These are phyloP conservation scores for Geotrichum bryndzae DNA, from an alignment of 1,139 yeast genomes.

Conservation along the genomic window DNA sequence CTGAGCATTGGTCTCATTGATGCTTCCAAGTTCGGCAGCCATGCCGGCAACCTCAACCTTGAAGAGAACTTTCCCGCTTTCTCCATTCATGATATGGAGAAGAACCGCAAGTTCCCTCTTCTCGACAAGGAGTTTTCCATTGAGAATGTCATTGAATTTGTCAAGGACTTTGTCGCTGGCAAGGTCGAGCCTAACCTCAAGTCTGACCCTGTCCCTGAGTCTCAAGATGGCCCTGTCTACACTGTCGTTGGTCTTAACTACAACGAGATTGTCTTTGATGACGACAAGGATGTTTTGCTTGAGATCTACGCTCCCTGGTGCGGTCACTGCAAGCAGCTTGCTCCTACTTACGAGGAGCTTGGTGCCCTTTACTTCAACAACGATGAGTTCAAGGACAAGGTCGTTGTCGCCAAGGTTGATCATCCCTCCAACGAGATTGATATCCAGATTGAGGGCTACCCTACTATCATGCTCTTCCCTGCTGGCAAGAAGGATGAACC, in stretches of 20 bases:
- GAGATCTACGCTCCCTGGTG: slow-evolving; percentile 99
- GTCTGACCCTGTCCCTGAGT: slow-evolving; percentile 82
- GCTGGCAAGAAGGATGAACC: slow-evolving; percentile 82
- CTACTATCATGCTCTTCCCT: slow-evolving; percentile 87
- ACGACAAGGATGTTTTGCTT: slow-evolving; percentile 77
- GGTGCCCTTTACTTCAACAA: slow-evolving; percentile 59
- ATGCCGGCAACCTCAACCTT: slow-evolving; percentile 84
- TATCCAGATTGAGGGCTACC: slow-evolving; percentile 74
- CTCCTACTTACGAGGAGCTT: slow-evolving; percentile 86
- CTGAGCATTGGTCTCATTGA: slow-evolving; percentile 85
- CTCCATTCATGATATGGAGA: slow-evolving; percentile 68
- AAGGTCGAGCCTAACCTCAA: slow-evolving; percentile 67
- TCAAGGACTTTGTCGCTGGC: slow-evolving; percentile 59
- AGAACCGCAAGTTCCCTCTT: slow-evolving; percentile 71
- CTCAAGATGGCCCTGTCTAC: slow-evolving; percentile 65
- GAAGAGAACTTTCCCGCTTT: slow-evolving; percentile 77
- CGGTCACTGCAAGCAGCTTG: slow-evolving; percentile 95
- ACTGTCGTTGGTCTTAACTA: slow-evolving; percentile 84
- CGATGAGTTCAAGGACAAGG: slow-evolving; percentile 38
- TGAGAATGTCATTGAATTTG: slow-evolving; percentile 51
- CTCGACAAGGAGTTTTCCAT: slow-evolving; percentile 41
- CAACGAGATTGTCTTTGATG: slow-evolving; percentile 60
- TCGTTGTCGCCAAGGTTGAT: slow-evolving; percentile 79
- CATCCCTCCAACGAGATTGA: slow-evolving; percentile 86
- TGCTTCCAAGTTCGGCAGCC: slow-evolving; percentile 75